Base-by-base conservation (phyloP, 495 filamentous ascomycete species). In the Hyaloscypha bicolor region DNA sequence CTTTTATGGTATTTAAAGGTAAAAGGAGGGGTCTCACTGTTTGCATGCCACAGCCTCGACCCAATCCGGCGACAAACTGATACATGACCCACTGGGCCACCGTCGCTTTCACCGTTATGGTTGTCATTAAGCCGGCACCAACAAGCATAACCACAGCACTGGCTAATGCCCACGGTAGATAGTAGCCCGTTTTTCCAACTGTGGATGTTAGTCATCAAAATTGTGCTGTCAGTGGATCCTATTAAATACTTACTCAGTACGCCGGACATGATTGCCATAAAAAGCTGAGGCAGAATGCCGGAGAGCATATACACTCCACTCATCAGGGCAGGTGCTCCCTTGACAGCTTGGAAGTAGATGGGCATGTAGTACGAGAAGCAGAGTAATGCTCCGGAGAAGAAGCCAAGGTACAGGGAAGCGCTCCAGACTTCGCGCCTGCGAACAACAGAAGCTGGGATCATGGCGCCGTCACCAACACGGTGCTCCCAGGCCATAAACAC, bases 311-410 rank as follows among this genome's bases (percentile, higher is more conserved):
- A 75, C 55, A 86, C 76, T 19, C 84, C 85, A 14, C 82, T 85
- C 55, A 76, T 79, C 29, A 78, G 66, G 3, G 84, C 82, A 1
- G 76, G 71, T 1, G 69, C 77, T 5, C 78, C 80, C 64, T 80
- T 80, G 68, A 86, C 83, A 2, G 83, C 83, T 71, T 92, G 90
- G 74, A 91, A 90, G 81, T 84, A 91, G 45, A 90, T 81, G 1
- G 87, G 86, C 1, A 90, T 70, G 62, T 85, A 86, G 68, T 84
- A 86, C 0, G 81, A 68, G 52, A 78, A 68, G 16, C 79, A 72
- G 32, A 68, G 68, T 45, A 77, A 60, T 2, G 29, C 32, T n/a
- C 51, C 57, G 22, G 66, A 57, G 30, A 67, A 58, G 25, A 82
- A 73, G 25, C 73, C 74, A 19, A 51, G 61, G 48, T 73, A 63